These are phyloP conservation scores for Sphaerulina musiva DNA, from an alignment of 2,329 filamentous ascomycete species.

Conservation along the genomic window DNA sequence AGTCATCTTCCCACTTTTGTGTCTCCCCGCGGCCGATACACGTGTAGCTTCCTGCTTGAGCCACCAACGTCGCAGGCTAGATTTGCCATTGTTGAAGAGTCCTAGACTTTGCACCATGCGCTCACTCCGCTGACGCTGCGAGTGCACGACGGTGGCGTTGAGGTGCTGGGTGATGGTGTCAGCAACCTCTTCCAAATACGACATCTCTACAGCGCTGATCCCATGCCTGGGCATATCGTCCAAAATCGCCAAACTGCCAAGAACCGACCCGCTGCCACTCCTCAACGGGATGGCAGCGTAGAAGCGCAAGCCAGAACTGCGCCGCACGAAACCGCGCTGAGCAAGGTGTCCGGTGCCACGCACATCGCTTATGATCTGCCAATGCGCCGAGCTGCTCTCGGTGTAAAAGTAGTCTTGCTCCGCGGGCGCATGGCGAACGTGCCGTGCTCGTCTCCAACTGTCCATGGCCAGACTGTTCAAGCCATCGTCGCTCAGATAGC, in stretches of 20 bases:
- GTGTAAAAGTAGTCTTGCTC: neutral
- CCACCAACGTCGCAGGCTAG: slow-evolving; percentile 28
- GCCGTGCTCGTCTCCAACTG: slow-evolving; percentile 20
- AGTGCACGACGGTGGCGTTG: slow-evolving; percentile 29
- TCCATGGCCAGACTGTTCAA: neutral
- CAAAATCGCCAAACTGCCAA: slow-evolving; percentile 55
- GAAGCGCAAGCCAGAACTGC: slow-evolving; percentile 33
- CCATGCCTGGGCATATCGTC: slow-evolving; percentile 52
- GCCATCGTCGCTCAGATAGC: slow-evolving; percentile 30
- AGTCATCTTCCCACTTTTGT: neutral
- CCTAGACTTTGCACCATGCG: slow-evolving; percentile 50
- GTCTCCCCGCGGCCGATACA: slow-evolving; percentile 4
- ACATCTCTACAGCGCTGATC: slow-evolving; percentile 45
- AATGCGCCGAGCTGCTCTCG: slow-evolving; percentile 13
- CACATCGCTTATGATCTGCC: slow-evolving; percentile 25
- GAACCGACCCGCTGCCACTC: slow-evolving; percentile 49
- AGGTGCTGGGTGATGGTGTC: slow-evolving; percentile 53
- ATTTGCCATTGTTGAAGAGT: slow-evolving; percentile 35
- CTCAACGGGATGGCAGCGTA: slow-evolving; percentile 56
- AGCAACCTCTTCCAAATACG: slow-evolving; percentile 53
- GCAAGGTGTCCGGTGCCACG: slow-evolving; percentile 7
- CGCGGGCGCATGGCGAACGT: slow-evolving; percentile 20
- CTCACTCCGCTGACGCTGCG: slow-evolving; percentile 48
- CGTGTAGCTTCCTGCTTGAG: slow-evolving; percentile 23
- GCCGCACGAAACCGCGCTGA: slow-evolving; percentile 12